A percentile compares a stretch with the other conserved stretches of the same genome.
Conservation (phyloP, 73 alveolate genomes). For the Stentor coeruleus region DNA sequence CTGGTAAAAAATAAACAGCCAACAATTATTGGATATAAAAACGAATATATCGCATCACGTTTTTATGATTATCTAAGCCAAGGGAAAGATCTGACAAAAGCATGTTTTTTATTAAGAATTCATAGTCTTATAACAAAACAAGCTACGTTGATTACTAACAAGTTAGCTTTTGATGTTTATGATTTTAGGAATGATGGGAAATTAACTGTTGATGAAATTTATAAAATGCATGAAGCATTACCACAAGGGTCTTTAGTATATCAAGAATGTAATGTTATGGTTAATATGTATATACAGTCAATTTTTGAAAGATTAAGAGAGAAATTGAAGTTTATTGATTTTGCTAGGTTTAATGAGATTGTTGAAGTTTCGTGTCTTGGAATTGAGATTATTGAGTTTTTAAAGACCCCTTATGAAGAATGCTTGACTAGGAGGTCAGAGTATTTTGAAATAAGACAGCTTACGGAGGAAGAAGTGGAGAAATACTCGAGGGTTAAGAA, state of each 20-base stretch:
- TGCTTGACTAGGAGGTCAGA: no score
- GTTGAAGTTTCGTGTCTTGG: not conserved
- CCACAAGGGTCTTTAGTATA: not conserved
- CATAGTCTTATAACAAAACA: not conserved
- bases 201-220: not conserved
- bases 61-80: not conserved
- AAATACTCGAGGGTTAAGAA: no score
- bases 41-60: not conserved
- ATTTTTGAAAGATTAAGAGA: not conserved
- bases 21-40: not conserved
- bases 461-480: no score
- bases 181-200: not conserved
- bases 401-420: not conserved
- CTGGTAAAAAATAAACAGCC: not conserved
- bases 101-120: not conserved
- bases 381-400: not conserved
- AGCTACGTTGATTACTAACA: not conserved
- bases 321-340: not conserved
- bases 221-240: not conserved
- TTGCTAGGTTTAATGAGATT: not conserved
- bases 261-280: not conserved
- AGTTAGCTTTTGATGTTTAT: not conserved
- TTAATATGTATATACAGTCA: not conserved
- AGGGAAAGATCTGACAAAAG: not conserved
- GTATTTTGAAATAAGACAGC: no score